Conservation (phyloP, 108 stramenopile genomes). For the Cyclotella kingstonii region DNA sequence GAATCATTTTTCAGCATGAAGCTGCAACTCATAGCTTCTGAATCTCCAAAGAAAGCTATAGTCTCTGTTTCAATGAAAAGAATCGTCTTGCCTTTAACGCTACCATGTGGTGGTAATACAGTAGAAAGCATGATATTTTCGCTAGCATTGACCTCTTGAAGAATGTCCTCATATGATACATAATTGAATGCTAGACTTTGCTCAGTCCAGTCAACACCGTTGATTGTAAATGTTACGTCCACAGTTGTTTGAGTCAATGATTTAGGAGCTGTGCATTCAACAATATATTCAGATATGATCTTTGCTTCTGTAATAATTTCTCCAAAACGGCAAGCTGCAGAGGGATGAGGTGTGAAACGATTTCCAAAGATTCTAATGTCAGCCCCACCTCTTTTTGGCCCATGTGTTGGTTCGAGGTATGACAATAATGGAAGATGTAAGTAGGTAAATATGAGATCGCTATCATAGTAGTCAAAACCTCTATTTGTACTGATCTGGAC, state of each 20-base stretch:
- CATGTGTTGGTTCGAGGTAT: not conserved
- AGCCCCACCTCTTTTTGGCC: slow-evolving; percentile 4
- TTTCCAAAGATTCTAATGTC: not conserved
- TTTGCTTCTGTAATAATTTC: not conserved
- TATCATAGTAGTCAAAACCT: slow-evolving; percentile 5
- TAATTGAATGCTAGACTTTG: not conserved
- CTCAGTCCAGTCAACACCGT: slow-evolving; percentile 16
- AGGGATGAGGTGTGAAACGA: not conserved
- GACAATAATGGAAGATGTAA: not conserved
- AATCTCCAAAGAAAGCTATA: not conserved
- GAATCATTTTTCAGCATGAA: not conserved
- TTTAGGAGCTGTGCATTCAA: slow-evolving; percentile 5
- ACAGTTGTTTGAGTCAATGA: not conserved
- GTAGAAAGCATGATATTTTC: not conserved
- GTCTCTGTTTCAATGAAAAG: not conserved
- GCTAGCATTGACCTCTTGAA: not conserved
- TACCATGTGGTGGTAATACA: not conserved
- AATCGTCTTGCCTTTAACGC: not conserved
- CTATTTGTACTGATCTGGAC: slow-evolving; percentile 5
- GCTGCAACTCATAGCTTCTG: not conserved
- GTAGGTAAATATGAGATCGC: not conserved
- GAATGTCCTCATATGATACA: not conserved
- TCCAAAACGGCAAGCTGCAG: slow-evolving; percentile 8
- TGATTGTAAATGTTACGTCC: not conserved
- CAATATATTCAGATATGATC: not conserved